Evolutionary conservation across 306 rosid genomes (phyloP), one percentile per base, ranked within the genome.

Genomic region (Hylodesmum podocarpum): DNA sequence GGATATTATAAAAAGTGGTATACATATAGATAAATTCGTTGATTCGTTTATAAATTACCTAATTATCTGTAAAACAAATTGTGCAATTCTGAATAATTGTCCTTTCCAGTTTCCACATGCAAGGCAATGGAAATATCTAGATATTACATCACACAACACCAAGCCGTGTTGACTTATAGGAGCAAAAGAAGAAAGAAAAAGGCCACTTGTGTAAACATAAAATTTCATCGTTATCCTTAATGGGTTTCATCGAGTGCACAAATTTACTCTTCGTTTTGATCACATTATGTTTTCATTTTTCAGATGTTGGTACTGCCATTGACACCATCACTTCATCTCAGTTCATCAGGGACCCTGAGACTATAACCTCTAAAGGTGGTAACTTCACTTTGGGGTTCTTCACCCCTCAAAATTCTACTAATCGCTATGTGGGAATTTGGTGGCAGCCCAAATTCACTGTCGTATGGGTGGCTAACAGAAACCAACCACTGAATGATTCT

Each of bases 401-500:
- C 24, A 67, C 59, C 19, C 81, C 69, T 5, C 15, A 4, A 41
- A 77, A 77, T 43, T 67, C 81, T 18, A 31, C 40, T 0, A 29
- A 77, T 9, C 76, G 81, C 2, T 67, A 67, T 0, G 81, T 67
- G 2, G 81, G 81, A 67, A 78, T 78, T 43, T 78, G 78, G 82
- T 72, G 64, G 11, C 4, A 19, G 24, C 8, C 68, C 4, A 3
- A 31, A 4, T 37, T 2, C 22, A 16, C 34, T 9, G 27, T 29
- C 13, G 1, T 76, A 39, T 81, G 85, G 81, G 78, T 81, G 9
- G 81, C 81, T 21, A 76, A 81, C 21, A 70, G 78, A 63, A 18
- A 81, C 71, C 62, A 46, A 0, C 86, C 86, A 12, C 76, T 78
- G 0, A 66, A 37, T 4, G 65, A 57, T 47, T 55, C 86, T 24